A percentile compares a stretch with the other conserved stretches of the same genome.
These are phyloP conservation scores for Sodiomyces alkalinus DNA, from an alignment of 2,329 filamentous ascomycete genomes.

Conservation along the genomic window DNA sequence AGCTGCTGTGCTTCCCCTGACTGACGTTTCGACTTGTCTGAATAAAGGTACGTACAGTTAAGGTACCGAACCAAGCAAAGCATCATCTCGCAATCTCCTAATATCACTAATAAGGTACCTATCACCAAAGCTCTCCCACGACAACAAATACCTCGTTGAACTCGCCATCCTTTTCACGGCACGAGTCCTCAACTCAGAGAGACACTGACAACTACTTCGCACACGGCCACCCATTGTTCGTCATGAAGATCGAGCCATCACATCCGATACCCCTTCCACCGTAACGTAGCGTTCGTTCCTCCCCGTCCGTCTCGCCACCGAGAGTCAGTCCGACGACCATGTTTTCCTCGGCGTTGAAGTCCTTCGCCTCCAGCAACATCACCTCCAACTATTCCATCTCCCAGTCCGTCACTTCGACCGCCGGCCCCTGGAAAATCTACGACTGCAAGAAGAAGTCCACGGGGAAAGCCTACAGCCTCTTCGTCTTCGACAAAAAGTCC, in stretches of 20 bases:
- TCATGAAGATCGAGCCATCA: conserved; percentile 9
- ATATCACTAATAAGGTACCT: too few species aligned
- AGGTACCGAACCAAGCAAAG: too few species aligned
- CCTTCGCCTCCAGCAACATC: conserved; percentile 82
- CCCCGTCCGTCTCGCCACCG: not conserved
- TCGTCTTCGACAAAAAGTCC: conserved; percentile 83
- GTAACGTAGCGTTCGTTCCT: too few species aligned
- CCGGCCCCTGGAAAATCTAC: conserved; percentile 94
- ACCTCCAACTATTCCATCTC: conserved; percentile 79
- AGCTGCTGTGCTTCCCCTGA: too few species aligned
- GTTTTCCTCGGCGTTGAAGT: conserved; percentile 90
- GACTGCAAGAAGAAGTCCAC: conserved; percentile 95
- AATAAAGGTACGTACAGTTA: too few species aligned
- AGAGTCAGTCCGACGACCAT: conserved; percentile 40
- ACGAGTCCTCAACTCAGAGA: too few species aligned
- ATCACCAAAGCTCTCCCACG: too few species aligned
- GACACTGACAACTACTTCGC: too few species aligned
- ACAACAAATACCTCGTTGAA: too few species aligned
- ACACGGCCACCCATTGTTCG: conserved; percentile 4
- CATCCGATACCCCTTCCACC: conserved; percentile 5
- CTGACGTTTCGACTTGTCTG: too few species aligned
- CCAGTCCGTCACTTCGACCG: conserved; percentile 57
- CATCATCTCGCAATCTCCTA: too few species aligned
- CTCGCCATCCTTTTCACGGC: too few species aligned
- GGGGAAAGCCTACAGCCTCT: conserved; percentile 76